Base-by-base conservation (phyloP, 352 stramenopile genomes). In the Blastocystis sp. region DNA sequence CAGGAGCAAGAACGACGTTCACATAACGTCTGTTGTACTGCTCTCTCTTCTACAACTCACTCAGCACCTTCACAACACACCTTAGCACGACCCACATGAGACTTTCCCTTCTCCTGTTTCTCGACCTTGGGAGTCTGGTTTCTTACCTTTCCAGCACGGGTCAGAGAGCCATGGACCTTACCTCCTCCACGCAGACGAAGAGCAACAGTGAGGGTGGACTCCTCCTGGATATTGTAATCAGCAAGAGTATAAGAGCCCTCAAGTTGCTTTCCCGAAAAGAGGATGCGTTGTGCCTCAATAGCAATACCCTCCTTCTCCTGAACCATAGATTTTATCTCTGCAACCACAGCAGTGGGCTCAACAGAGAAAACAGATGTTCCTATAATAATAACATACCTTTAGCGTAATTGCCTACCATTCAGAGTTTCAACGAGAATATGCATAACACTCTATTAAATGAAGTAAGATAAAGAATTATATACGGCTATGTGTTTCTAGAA, bases 11-110 rank as follows among this genome's bases (percentile, higher is more conserved):
- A 62, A 97, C 96, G 90, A 99, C 96, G 94, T 99, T 99, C 79
- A 99, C 96, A 93, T 99, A 99, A 92, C 97, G 95, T 91, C 97
- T 95, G 93, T 99, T 99, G 96, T 99, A 99, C 93, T 99, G 96
- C 93, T 98, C 97, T 93, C 97, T 94, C 95, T 99, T 99, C 95
- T 99, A 87, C 40, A 17, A 30, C 7, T 70, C 33, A 87, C 0
- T 22, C 13, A 56, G n/a, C 22, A 4, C 59, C 9, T 1, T n/a
- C 22, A 27, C 13, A 11, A 27, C 27, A 27, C 30, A 87, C 76
- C 57, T 87, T 99, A 73, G 97, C 97, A 89, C 97, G 96, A 91
- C 97, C 97, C 79, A 94, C 96, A 87, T 97, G 95, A 91, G 95
- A 92, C 93, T 99, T 87, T 6, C 92, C 97, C 92, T 98, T 97